Percentiles rank a stretch among this genome's conserved stretches.
phyloP scores from a whole-genome alignment of 2,329 filamentous ascomycete genomes.

The Arachnomyces sp. region DNA sequence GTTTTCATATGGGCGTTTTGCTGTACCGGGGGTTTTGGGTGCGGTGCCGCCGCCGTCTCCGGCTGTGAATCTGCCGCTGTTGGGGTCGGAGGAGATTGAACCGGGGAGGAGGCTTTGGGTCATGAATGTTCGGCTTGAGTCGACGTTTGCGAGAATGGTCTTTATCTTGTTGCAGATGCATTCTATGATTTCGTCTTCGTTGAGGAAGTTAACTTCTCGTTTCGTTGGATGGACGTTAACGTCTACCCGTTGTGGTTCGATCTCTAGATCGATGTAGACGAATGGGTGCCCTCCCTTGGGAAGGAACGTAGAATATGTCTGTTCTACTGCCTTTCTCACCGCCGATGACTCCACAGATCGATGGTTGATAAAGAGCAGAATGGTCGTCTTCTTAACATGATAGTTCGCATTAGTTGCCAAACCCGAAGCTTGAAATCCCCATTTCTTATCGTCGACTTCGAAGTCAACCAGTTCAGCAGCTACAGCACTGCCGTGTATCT shows the following conservation, averaged over 20 bases:
- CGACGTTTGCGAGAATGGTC: conserved; percentile 70
- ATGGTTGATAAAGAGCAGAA: conserved; percentile 94
- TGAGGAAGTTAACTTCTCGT: conserved; percentile 90
- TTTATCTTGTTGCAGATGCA: conserved; percentile 73
- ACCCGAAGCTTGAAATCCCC: conserved; percentile 75
- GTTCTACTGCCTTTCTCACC: conserved; percentile 84
- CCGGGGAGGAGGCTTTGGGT: conserved; percentile 78
- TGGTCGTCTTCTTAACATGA: conserved; percentile 75
- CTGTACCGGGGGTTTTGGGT: conserved; percentile 27
- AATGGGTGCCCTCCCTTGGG: conserved; percentile 94
- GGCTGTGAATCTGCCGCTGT: conserved; percentile 4
- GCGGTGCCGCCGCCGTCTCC: conserved; percentile 26
- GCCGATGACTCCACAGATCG: conserved; percentile 81
- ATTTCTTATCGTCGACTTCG: conserved; percentile 60
- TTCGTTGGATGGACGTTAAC: conserved; percentile 98
- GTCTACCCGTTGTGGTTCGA: conserved; percentile 85
- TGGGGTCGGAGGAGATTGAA: conserved; percentile 11
- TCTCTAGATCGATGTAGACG: conserved; percentile 82
- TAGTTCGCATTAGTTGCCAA: conserved; percentile 91
- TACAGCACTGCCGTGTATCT: conserved; percentile 74
- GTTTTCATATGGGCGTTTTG: conserved; percentile 64
- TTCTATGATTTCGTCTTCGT: conserved; percentile 93
- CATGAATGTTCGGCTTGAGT: conserved; percentile 88
- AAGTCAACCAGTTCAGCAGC: conserved; percentile 84
- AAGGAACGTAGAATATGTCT: conserved; percentile 76